Evolutionary conservation across 2,329 filamentous ascomycete genomes (phyloP), one percentile per base, ranked within the genome.

Genomic region (Diaporthe citri): DNA sequence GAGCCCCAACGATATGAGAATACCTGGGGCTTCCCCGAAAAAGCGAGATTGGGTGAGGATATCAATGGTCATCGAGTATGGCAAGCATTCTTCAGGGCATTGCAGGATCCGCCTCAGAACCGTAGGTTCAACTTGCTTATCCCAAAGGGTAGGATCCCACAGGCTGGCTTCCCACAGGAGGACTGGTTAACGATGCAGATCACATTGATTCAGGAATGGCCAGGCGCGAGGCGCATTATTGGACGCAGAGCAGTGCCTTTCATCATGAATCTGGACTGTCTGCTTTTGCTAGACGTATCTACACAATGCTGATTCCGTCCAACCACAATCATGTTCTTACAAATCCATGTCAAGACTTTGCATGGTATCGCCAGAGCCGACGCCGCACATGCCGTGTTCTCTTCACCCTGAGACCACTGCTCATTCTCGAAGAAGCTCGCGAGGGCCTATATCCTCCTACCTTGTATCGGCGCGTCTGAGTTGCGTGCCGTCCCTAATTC

Each of bases 231-330:
- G 57, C 57, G 71, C 59, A 64, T 34, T 25, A 34, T 36, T 64
- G 59, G 57, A 55, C 60, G 34, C 20, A 46, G 60, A 41, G n/a
- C 46, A 43, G 20, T 52, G n/a, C 48, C 46, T 55, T 46, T 52
- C 12, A 56, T 52, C 31, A 34, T 43, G n/a, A 22, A 52, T 3
- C 22, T 31, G 48, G 48, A 31, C 34, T 69, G 25, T 15, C n/a
- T 69, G 34, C 34, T 69, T 36, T 55, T 55, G 34, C 7, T 69
- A 64, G 41, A 72, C 57, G 28, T 71, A 59, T 71, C 28, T 71
- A 36, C n/a, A 59, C 25, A 48, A 39, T 36, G 9, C 56, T 28
- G 31, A 31, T 43, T n/a, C 55, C 46, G 48, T 55, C 64, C 25
- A 52, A 46, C 20, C 60, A 25, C 31, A 20, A 5, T 48, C 17